Evolutionary conservation across 176 grass and related monocot species (phyloP).

Genomic region (Bolboschoenus planiculmis): DNA sequence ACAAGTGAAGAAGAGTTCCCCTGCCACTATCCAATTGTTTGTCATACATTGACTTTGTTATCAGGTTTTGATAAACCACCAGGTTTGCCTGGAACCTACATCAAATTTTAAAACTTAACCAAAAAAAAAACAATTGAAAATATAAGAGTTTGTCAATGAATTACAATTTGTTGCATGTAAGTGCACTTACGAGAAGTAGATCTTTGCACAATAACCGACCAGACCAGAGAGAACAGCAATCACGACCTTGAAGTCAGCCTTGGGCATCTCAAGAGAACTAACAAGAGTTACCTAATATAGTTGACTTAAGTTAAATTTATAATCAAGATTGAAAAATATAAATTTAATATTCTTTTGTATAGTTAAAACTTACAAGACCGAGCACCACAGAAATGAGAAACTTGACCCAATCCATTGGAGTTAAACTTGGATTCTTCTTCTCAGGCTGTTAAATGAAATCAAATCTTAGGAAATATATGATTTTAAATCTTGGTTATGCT

Average conservation of each 20-base stretch:
- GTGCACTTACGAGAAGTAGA: constrained; percentile 74
- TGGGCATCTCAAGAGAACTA: constrained; percentile 88
- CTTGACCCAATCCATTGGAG: constrained; percentile 97
- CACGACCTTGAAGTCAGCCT: constrained; percentile 83
- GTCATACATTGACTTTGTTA: constrained; percentile 94
- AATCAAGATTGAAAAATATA: constrained; percentile 26
- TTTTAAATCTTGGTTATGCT: not conserved
- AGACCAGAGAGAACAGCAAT: constrained; percentile 76
- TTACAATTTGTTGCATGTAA: not conserved
- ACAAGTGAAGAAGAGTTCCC: constrained; percentile 88
- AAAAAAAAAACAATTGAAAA: not conserved
- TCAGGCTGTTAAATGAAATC: constrained; percentile 48
- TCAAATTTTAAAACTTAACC: not conserved
- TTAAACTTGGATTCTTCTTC: constrained; percentile 97
- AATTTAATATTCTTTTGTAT: not conserved
- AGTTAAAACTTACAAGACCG: constrained; percentile 62
- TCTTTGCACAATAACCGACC: constrained; percentile 87
- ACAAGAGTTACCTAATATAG: constrained; percentile 68
- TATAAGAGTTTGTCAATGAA: not conserved
- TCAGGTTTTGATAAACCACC: constrained; percentile 70
- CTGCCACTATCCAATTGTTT: constrained; percentile 95
- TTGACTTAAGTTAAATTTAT: constrained; percentile 4
- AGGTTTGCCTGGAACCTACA: constrained; percentile 88
- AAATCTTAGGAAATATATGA: not conserved
- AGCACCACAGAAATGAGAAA: constrained; percentile 82